Base-by-base conservation (phyloP, 2,329 filamentous ascomycete species). In the Leptographium galeiforme region DNA sequence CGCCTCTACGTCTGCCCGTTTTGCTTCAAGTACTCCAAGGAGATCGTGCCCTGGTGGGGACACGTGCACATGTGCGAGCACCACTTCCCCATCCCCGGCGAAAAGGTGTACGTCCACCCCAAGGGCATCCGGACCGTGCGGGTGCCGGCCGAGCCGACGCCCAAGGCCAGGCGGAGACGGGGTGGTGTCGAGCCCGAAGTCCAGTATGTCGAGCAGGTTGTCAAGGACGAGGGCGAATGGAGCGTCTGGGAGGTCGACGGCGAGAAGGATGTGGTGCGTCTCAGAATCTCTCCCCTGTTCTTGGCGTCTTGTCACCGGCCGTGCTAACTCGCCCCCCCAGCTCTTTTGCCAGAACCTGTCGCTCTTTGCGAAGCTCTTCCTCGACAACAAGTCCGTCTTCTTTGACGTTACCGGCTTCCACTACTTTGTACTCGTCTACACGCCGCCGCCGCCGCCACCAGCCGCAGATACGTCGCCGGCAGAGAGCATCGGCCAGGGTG, bases 331-430 rank as follows among this genome's bases (percentile, higher is more conserved):
- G 3, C 25, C 25, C 25, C 25, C 2, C n/a, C 56, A 84, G 77
- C 78, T 96, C 34, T 97, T 95, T 66, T 90, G 89, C 60, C 93
- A 97, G 69, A 95, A 96, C 62, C 78, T 98, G 13, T 96, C 88
- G 11, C 82, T 98, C 47, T 96, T 97, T 67, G 90, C 89, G 33
- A 98, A 97, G 69, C 81, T 98, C 46, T 98, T 97, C 68, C 85
- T 98, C 59, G 90, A 97, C 68, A 95, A 94, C 64, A 98, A 98
- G 65, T 95, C 89, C 8, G 90, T 98, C 61, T 97, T 96, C 70
- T 98, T 95, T 72, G 93, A 98, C 64, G 90, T 96, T 47, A 82
- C 83, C 6, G 88, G 87, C 51, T 98, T 98, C 70, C 83, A 95
- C 60, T 98, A 95, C 74, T 97, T 95, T 66, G 78, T 95, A 6